Base-by-base conservation (phyloP, 176 grass and related monocot species). In the Dactylis glomerata region DNA sequence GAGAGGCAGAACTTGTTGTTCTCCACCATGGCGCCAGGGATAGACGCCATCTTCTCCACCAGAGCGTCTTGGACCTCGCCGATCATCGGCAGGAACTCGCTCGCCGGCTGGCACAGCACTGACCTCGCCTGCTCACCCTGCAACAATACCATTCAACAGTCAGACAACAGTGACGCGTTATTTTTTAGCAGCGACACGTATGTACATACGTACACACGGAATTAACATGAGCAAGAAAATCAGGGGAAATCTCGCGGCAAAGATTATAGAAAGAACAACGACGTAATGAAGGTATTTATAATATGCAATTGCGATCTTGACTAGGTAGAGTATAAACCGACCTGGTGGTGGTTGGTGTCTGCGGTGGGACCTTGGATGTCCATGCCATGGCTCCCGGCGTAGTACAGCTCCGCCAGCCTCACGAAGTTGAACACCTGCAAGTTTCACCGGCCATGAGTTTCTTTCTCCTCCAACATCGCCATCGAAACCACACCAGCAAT, bases 381-480 rank as follows among this genome's bases (percentile, higher is more conserved):
- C 94, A 97, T 97, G 32, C 94, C 94, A 74, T 97, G 94, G 86
- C 94, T 97, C 33, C 94, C 94, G 46, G 94, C 94, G 78, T 97
- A 97, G 85, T 97, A 97, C 5, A 97, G 82, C 89, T 97, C 92
- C 22, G 84, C 85, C 47, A 97, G 82, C 77, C 80, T 89, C 34
- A 97, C 94, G 83, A 97, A 97, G 73, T 80, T 86, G 16, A 86
- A 93, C 68, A 97, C 92, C 92, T 94, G 73, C 62, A 46, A 16
- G 14, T 63, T 63, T 32, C 14, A 17, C 26, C 27, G 31, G 15
- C 61, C 61, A 64, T 64, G 28, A 64, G 61, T 62, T 62, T 30
- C 9, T 28, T 28, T 61, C 2, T 31, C n/a, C 22, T n/a, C 52
- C 9, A 22, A 34, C 63, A 67, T 67, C 64, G 64, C 64, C 64